Evolutionary conservation across 768 basidiomycete species (phyloP).

Genomic region (Termitomyces sp.): DNA sequence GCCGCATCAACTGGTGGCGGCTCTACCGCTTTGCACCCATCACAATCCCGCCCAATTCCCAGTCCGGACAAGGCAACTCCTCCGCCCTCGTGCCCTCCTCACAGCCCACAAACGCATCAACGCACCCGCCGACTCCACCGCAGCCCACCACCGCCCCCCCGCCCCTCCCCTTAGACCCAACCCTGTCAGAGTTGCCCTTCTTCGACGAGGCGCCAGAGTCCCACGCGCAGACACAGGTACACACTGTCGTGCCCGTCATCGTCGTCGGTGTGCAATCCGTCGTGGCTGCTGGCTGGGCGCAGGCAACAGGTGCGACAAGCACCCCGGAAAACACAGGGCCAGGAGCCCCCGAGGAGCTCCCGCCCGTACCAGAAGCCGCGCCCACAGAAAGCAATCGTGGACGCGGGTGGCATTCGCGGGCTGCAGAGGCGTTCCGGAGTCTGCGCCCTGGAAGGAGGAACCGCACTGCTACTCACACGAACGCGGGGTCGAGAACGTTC

Average conservation of each 20-base stretch:
- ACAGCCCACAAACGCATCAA: conserved; percentile 12
- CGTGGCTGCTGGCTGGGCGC: conserved; percentile 42
- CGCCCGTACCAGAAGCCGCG: background rate
- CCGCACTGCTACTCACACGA: conserved; percentile 6
- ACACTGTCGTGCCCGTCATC: conserved; percentile 73
- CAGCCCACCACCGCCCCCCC: background rate
- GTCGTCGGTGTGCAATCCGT: conserved; percentile 81
- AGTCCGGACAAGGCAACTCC: conserved; percentile 5
- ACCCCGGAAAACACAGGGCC: background rate
- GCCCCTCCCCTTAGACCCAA: conserved; percentile 7
- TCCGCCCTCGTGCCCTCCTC: conserved; percentile 13
- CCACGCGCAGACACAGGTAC: background rate
- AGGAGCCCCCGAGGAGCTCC: background rate
- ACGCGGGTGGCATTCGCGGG: conserved; percentile 52
- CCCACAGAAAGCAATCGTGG: background rate
- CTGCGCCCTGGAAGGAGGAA: conserved; percentile 34
- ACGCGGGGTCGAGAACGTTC: conserved; percentile 62
- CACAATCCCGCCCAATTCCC: conserved; percentile 22
- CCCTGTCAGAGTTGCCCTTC: conserved; percentile 15
- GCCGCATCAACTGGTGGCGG: conserved; percentile 75
- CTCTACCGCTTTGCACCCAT: conserved; percentile 79
- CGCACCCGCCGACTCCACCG: conserved; percentile 9
- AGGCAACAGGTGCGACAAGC: conserved; percentile 4
- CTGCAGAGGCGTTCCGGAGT: conserved; percentile 57
- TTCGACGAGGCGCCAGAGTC: background rate